Evolutionary conservation across 2,329 filamentous ascomycete species (phyloP).

Genomic region (Coniochaeta sp.): DNA sequence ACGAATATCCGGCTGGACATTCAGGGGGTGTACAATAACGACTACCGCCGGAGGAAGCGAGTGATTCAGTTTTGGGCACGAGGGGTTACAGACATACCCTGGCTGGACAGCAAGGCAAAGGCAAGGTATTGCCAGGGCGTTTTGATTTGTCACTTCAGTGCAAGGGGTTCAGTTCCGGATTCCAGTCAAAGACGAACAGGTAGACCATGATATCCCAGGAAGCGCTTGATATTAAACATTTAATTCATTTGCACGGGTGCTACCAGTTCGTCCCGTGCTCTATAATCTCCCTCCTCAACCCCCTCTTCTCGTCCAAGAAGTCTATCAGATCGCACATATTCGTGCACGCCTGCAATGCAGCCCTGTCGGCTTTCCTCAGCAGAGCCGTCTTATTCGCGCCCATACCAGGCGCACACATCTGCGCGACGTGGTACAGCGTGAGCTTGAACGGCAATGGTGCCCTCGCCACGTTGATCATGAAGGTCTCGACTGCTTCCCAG

Average conservation of each 20-base stretch:
- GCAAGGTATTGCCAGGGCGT: background rate
- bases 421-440: constrained; percentile 56
- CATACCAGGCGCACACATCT: constrained; percentile 58
- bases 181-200: background rate
- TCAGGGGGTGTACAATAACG: too few relatives aligned
- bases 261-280: background rate
- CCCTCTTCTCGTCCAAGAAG: constrained; percentile 45
- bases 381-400: constrained; percentile 43
- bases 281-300: constrained; percentile 11
- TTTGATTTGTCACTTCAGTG: background rate
- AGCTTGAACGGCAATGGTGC: constrained; percentile 57
- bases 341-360: constrained; percentile 37
- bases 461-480: constrained; percentile 51
- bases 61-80: too few relatives aligned
- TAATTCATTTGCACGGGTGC: background rate
- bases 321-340: constrained; percentile 55
- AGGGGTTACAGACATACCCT: background rate
- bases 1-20: too few relatives aligned
- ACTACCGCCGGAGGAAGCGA: too few relatives aligned
- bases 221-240: background rate
- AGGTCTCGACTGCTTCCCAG: constrained; percentile 55
- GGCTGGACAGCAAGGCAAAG: background rate
- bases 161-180: constrained; percentile 1
- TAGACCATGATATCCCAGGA: constrained; percentile 11
- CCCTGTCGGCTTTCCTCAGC: constrained; percentile 49